Evolutionary conservation across 495 filamentous ascomycete genomes (phyloP).

Genomic region (Penicillium mononematosum): DNA sequence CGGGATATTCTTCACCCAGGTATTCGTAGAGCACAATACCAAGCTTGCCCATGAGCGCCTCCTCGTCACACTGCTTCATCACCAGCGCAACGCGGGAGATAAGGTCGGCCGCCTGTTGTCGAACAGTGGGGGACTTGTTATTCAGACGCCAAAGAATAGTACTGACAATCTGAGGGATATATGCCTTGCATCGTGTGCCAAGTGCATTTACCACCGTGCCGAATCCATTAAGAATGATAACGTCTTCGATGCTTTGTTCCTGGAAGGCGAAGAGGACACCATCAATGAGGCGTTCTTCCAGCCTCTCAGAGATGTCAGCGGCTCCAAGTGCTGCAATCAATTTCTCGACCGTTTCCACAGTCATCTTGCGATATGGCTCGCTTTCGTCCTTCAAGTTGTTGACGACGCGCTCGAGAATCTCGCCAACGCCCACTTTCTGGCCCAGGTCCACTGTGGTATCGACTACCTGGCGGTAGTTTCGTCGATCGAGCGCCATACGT

Average conservation of each 20-base stretch:
- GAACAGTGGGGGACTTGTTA: conserved; percentile 94
- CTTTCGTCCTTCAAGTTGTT: conserved; percentile 97
- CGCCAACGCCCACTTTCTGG: conserved; percentile 92
- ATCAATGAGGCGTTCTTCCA: conserved; percentile 92
- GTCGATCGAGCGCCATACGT: conserved; percentile 93
- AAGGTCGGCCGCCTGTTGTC: conserved; percentile 95
- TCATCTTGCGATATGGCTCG: conserved; percentile 99
- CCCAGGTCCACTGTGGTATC: conserved; percentile 97
- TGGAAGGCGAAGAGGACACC: conserved; percentile 98
- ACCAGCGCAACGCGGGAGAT: conserved; percentile 96
- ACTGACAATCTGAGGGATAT: conserved; percentile 91
- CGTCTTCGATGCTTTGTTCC: conserved; percentile 95
- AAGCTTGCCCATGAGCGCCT: conserved; percentile 92
- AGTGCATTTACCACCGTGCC: conserved; percentile 96
- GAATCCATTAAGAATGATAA: conserved; percentile 97
- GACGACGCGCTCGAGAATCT: conserved; percentile 91
- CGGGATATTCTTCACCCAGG: conserved; percentile 97
- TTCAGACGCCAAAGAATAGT: conserved; percentile 98
- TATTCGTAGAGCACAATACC: conserved; percentile 98
- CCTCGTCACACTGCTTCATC: conserved; percentile 98
- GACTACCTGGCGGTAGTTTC: conserved; percentile 96
- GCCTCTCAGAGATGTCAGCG: conserved; percentile 85
- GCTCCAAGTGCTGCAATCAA: conserved; percentile 88
- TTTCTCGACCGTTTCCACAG: conserved; percentile 95
- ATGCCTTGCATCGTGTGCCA: conserved; percentile 90